Evolutionary conservation across 495 filamentous ascomycete species (phyloP).

Genomic region (Hypoxylon fuscum): DNA sequence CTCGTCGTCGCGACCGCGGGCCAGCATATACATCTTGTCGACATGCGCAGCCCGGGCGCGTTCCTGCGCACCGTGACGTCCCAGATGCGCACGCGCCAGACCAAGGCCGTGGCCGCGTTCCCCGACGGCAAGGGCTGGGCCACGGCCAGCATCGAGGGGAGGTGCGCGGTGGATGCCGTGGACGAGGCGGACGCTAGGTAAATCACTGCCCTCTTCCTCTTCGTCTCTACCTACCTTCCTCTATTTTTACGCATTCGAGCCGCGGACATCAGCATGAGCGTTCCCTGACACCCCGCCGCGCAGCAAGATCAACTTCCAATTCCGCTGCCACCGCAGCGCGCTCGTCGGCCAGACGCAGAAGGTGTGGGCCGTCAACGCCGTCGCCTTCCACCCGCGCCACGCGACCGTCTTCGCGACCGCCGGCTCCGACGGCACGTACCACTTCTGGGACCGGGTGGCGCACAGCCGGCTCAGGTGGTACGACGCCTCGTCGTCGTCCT

Average conservation of each 20-base stretch:
- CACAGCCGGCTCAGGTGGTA: conserved; percentile 92
- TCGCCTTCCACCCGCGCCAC: conserved; percentile 83
- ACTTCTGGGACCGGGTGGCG: conserved; percentile 95
- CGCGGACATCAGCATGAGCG: no score
- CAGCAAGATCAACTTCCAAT: conserved; percentile 82
- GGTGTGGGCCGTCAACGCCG: conserved; percentile 90
- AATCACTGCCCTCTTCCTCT: conserved; percentile 32
- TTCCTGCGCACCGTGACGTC: conserved; percentile 87
- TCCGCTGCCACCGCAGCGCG: conserved; percentile 92
- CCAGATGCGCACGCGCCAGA: conserved; percentile 96
- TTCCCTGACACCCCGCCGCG: neutral
- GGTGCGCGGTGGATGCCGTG: conserved; percentile 91
- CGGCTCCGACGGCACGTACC: conserved; percentile 90
- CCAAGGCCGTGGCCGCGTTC: conserved; percentile 90
- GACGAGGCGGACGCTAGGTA: conserved; percentile 85
- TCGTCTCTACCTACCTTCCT: no score
- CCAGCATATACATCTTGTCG: conserved; percentile 89
- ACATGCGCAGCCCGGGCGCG: conserved; percentile 80
- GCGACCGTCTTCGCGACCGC: conserved; percentile 94
- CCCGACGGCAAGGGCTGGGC: conserved; percentile 87
- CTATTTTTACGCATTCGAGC: no score
- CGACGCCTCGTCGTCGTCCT: no score
- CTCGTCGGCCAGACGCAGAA: conserved; percentile 43
- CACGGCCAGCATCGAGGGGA: conserved; percentile 88
- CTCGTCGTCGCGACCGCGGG: conserved; percentile 93